phyloP scores from a whole-genome alignment of 2,329 filamentous ascomycete genomes.

The Trichoderma guizhouense region DNA sequence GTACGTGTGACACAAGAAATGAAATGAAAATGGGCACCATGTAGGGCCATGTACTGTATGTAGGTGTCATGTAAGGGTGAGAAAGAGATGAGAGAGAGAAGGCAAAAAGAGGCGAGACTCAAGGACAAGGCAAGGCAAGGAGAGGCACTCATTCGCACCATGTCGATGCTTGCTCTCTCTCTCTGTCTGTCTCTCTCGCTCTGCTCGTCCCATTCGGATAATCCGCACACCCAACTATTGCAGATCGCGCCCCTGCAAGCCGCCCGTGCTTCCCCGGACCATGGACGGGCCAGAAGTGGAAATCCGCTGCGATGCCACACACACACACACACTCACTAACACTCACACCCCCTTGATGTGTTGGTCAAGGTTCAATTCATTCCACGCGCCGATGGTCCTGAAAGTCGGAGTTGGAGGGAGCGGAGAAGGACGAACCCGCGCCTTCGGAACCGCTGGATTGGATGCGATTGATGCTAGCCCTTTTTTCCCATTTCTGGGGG shows the following conservation, averaged over 20 bases:
- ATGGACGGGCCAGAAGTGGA: conserved; percentile 10
- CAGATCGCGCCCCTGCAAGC: conserved; percentile 3
- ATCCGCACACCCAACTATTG: neutral
- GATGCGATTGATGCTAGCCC: neutral
- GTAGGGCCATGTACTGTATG: neutral
- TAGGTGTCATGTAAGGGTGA: neutral
- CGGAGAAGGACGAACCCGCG: neutral
- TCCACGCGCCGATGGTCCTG: neutral
- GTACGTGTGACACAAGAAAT: neutral
- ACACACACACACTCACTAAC: neutral
- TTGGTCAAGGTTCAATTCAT: neutral
- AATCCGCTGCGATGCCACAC: conserved; percentile 13
- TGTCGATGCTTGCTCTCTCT: neutral
- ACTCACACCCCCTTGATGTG: neutral
- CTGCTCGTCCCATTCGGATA: neutral
- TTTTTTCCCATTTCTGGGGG: neutral
- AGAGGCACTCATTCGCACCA: neutral
- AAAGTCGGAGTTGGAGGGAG: neutral
- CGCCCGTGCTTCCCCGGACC: conserved; percentile 13
- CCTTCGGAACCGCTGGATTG: conserved; percentile 12
- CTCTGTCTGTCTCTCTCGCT: neutral
- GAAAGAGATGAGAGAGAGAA: neutral
- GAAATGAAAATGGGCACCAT: neutral
- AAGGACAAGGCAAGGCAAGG: neutral
- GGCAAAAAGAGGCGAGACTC: neutral